Evolutionary conservation across 257 asterid species (phyloP).

Genomic region (Handroanthus guayacan): DNA sequence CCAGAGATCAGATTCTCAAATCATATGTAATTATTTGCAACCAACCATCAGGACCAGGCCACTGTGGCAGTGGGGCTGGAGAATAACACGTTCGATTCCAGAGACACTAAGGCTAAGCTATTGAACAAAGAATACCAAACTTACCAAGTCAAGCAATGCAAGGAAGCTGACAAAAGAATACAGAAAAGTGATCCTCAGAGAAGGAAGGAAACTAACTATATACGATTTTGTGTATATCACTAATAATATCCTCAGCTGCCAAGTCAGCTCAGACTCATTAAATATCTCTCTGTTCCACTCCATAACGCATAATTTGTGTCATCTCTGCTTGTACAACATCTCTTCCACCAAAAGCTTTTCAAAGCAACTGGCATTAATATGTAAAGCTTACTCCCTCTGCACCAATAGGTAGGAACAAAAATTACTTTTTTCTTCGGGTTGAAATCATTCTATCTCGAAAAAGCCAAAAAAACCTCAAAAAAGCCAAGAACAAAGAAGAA

Average conservation of each 20-base stretch:
- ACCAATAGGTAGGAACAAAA: constrained; percentile 20
- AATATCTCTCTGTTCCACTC: not conserved
- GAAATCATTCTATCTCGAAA: too few species aligned
- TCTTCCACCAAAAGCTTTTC: constrained; percentile 21
- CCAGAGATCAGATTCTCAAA: not conserved
- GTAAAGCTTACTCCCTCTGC: constrained; percentile 49
- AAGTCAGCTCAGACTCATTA: constrained; percentile 22
- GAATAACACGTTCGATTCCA: not conserved
- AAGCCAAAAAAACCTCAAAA: too few species aligned
- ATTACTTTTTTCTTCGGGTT: not conserved
- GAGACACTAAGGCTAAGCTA: constrained; percentile 14
- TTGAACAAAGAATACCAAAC: constrained; percentile 32
- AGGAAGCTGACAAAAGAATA: constrained; percentile 13
- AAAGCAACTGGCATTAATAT: not conserved
- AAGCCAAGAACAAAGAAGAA: not conserved
- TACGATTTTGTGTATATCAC: constrained; percentile 26
- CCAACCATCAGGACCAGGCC: not conserved
- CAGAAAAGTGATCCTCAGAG: not conserved
- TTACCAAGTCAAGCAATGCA: not conserved
- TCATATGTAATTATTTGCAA: constrained; percentile 10
- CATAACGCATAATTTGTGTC: not conserved
- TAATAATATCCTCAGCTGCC: constrained; percentile 15
- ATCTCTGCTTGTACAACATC: constrained; percentile 1
- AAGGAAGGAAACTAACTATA: not conserved
- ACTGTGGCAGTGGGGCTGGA: not conserved